phyloP scores from a whole-genome alignment of 1,284 basidiomycete genomes.

The Rhodotorula sp. region DNA sequence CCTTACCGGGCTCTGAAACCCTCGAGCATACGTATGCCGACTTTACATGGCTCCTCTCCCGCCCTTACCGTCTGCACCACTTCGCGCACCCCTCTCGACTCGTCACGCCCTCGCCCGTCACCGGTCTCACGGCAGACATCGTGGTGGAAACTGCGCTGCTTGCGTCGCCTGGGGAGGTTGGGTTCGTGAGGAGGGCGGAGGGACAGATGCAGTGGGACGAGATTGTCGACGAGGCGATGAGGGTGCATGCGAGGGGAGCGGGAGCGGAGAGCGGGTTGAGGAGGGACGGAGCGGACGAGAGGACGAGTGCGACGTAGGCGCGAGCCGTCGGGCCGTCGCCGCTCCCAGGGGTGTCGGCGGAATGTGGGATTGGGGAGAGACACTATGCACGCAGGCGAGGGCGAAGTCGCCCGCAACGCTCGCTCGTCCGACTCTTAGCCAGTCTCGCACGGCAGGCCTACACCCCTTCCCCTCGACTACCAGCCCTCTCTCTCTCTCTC shows the following conservation, averaged over 20 bases:
- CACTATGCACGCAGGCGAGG: no score
- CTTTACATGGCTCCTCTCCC: conserved; percentile 32
- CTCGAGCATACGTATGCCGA: conserved; percentile 30
- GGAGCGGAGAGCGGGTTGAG: no score
- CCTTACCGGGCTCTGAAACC: not conserved
- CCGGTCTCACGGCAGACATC: conserved; percentile 44
- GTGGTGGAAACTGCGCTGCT: conserved; percentile 29
- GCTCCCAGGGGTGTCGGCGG: no score
- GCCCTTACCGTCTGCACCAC: conserved; percentile 38
- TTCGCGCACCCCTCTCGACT: conserved; percentile 21
- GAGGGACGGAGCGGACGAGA: no score
- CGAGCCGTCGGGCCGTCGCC: no score
- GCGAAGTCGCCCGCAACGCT: no score
- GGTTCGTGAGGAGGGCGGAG: conserved; percentile 11
- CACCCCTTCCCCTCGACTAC: no score
- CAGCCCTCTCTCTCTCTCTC: no score
- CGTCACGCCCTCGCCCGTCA: conserved; percentile 30
- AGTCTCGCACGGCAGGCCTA: no score
- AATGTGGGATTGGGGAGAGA: no score
- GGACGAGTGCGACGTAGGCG: no score
- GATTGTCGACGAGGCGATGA: conserved; percentile 21
- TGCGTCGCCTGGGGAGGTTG: conserved; percentile 13
- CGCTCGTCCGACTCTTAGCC: no score
- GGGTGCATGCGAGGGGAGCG: not conserved
- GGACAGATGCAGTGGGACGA: conserved; percentile 35